Evolutionary conservation across 345 rosid genomes (phyloP).

Genomic region (Xanthoceras sorbifolium): DNA sequence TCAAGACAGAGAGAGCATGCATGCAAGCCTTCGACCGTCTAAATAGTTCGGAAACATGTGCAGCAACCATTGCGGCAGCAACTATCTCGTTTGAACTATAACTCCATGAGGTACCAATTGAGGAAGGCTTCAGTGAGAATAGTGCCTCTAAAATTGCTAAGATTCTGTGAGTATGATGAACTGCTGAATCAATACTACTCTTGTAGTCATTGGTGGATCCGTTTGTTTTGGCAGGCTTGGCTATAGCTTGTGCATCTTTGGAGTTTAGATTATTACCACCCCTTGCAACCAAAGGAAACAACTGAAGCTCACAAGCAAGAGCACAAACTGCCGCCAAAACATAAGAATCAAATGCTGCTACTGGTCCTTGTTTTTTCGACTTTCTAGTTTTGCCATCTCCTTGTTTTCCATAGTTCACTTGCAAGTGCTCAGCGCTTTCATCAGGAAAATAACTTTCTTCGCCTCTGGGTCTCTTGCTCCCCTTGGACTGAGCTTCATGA

Average conservation of each 20-base stretch:
- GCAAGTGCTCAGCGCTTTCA: conserved; percentile 46
- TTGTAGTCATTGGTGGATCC: conserved; percentile 60
- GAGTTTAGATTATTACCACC: conserved; percentile 48
- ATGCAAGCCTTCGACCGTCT: conserved; percentile 89
- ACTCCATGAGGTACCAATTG: conserved; percentile 92
- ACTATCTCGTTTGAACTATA: conserved; percentile 94
- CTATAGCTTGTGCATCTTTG: conserved; percentile 30
- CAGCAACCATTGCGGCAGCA: conserved; percentile 99
- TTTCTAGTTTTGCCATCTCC: conserved; percentile 48
- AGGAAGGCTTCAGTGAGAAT: conserved; percentile 89
- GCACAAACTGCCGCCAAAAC: conserved; percentile 98
- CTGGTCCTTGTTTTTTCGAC: conserved; percentile 83
- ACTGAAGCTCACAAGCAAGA: conserved; percentile 93
- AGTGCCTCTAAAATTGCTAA: conserved; percentile 91
- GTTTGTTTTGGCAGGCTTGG: conserved; percentile 60
- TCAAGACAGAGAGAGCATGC: conserved; percentile 77
- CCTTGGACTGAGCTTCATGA: conserved; percentile 86
- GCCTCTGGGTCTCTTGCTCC: conserved; percentile 67
- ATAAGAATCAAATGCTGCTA: conserved; percentile 94
- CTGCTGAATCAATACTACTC: conserved; percentile 67
- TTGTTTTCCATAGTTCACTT: conserved; percentile 35
- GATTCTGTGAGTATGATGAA: conserved; percentile 87
- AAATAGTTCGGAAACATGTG: conserved; percentile 91
- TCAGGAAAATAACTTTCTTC: conserved; percentile 45
- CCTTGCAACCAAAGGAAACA: conserved; percentile 75